Evolutionary conservation across 2,329 filamentous ascomycete species (phyloP), one percentile per base, ranked within the genome.

Genomic region (Verticillium klebahnii): DNA sequence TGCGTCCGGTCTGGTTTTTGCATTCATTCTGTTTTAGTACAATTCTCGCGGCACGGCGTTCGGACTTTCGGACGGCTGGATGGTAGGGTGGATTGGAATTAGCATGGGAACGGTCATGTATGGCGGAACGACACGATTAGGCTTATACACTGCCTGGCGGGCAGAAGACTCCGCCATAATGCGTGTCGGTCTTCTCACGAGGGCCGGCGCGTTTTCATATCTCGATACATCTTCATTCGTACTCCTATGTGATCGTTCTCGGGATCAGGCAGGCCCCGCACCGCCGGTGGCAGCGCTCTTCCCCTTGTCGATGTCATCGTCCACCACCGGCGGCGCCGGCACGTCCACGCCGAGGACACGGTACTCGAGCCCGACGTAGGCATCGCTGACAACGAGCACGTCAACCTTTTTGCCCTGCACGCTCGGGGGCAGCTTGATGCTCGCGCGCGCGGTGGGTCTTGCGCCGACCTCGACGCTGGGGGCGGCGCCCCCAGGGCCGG

Each of bases 351-450:
- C 80, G 40, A 76, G 63, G 1, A 83, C 63, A 29, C 74, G 72
- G 64, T 85, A 80, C 71, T 84, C 79, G 82, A 98, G 86, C 0
- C 90, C 92, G 37, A 92, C 79, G 75, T 98, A 98, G 17, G 87
- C 88, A 80, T 98, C 95, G 74, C 94, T 98, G 19, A 95, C 80
- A 2, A 97, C 87, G 64, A 84, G 73, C 3, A 97, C 83, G 70
- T 92, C 89, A 11, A 96, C 75, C 72, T 83, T 89, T 69, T 87
- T 85, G 15, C 78, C 81, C 65, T 79, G 77, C 4, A 74, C 76
- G 8, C 68, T 71, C 61, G 82, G 77, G 1, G 89, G 88, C 29
- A 93, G 71, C 69, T 84, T 87, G 29, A 93, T 80, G 25, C 76
- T 78, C 6, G 86, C 78, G 70, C 78, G 85, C 1, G 85, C 83